A percentile compares a stretch with the other conserved stretches of the same genome.
phyloP scores from a whole-genome alignment of 495 filamentous ascomycete genomes.

The Glarea lozoyensis region DNA sequence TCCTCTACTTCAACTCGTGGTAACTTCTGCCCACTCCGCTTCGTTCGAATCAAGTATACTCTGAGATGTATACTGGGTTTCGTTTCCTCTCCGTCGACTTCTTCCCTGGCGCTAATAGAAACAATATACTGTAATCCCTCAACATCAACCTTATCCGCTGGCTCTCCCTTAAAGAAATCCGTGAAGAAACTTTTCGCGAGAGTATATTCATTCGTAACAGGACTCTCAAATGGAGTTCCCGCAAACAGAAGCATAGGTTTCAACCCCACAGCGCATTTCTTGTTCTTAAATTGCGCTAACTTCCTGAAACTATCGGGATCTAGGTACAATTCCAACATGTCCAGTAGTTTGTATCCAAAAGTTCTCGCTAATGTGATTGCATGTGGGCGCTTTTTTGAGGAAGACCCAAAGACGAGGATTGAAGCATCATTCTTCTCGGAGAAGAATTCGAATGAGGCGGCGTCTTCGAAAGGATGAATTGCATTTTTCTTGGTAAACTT shows the following conservation, averaged over 20 bases:
- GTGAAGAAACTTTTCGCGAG: slow-evolving; percentile 79
- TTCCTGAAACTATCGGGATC: slow-evolving; percentile 56
- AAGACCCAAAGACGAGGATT: slow-evolving; percentile 67
- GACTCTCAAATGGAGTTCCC: slow-evolving; percentile 74
- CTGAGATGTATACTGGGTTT: slow-evolving; percentile 72
- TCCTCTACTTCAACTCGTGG: slow-evolving; percentile 4
- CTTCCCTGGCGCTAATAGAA: slow-evolving; percentile 67
- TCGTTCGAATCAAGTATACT: slow-evolving; percentile 74
- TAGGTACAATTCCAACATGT: slow-evolving; percentile 85
- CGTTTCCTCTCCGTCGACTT: slow-evolving; percentile 38
- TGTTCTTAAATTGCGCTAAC: slow-evolving; percentile 70
- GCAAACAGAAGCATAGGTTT: slow-evolving; percentile 84
- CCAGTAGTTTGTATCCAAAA: slow-evolving; percentile 76
- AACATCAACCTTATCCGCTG: slow-evolving; percentile 73
- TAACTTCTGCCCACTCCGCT: slow-evolving; percentile 74
- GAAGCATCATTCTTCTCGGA: slow-evolving; percentile 89
- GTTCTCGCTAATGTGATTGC: slow-evolving; percentile 74
- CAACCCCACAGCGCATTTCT: slow-evolving; percentile 71
- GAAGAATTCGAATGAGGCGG: slow-evolving; percentile 82
- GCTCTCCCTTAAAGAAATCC: slow-evolving; percentile 81
- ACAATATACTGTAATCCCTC: slow-evolving; percentile 89
- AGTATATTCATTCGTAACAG: slow-evolving; percentile 61
- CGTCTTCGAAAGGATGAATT: slow-evolving; percentile 89
- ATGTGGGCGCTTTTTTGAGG: slow-evolving; percentile 90
- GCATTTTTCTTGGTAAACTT: slow-evolving; percentile 94